Percentiles rank a stretch among this genome's conserved stretches.
Conservation (phyloP, 2,329 filamentous ascomycete species). For the Neofusicoccum sp. region DNA sequence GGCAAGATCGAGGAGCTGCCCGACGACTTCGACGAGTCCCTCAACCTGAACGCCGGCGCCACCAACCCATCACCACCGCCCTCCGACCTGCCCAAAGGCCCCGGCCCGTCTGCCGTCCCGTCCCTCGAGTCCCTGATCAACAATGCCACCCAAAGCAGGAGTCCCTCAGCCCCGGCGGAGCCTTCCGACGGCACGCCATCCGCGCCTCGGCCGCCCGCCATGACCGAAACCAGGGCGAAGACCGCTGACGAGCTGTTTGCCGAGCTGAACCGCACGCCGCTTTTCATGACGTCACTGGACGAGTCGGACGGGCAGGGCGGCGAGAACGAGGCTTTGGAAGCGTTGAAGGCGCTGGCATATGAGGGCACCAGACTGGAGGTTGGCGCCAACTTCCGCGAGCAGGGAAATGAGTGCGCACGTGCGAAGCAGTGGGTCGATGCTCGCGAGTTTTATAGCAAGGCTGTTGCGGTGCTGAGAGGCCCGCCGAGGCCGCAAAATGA, state of each 20-base stretch:
- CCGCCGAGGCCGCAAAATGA: constrained; percentile 58
- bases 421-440: constrained; percentile 77
- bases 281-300: constrained; percentile 94
- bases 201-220: constrained; percentile 59
- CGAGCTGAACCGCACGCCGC: constrained; percentile 71
- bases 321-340: constrained; percentile 82
- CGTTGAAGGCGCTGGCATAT: constrained; percentile 86
- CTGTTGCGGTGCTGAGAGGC: constrained; percentile 69
- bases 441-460: constrained; percentile 88
- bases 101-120: neutral
- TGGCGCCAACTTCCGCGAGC: constrained; percentile 81
- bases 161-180: neutral
- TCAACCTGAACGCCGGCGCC: constrained; percentile 41
- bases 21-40: constrained; percentile 52
- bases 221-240: constrained; percentile 60
- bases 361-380: constrained; percentile 89
- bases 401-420: constrained; percentile 86
- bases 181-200: constrained; percentile 30
- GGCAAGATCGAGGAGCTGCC: constrained; percentile 52
- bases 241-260: constrained; percentile 62
- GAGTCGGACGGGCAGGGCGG: constrained; percentile 62
- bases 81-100: neutral
- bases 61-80: neutral
- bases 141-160: constrained; percentile 6
- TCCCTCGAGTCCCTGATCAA: constrained; percentile 19